Conservation (phyloP, 225 moss, liverwort and hornwort genomes). For the Thuidium tamariscinum region DNA sequence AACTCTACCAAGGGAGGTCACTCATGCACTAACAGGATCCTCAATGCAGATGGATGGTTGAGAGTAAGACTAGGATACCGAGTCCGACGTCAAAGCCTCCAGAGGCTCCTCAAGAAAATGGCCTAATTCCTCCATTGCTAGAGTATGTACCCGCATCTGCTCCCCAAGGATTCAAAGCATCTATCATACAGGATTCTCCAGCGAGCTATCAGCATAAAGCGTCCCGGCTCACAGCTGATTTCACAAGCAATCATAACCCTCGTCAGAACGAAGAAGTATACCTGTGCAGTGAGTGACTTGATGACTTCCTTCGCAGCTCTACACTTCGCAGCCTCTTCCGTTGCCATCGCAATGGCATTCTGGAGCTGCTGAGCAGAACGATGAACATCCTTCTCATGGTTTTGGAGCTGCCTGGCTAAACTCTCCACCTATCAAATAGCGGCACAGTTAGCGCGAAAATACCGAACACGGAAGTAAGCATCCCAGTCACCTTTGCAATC, state of each 20-base stretch:
- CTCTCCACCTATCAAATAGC: conserved; percentile 25
- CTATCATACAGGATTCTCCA: neutral
- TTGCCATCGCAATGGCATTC: conserved; percentile 39
- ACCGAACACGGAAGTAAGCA: neutral
- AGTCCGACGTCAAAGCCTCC: neutral
- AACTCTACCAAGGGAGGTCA: neutral
- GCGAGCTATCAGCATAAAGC: neutral
- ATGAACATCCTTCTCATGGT: conserved; percentile 29
- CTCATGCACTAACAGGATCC: neutral
- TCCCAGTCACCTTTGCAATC: neutral
- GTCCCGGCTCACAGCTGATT: neutral
- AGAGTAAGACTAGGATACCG: neutral
- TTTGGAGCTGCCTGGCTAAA: conserved; percentile 33
- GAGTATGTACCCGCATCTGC: neutral
- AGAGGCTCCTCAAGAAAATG: neutral
- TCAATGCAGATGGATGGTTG: neutral
- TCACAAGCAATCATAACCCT: neutral
- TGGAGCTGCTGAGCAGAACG: conserved; percentile 34
- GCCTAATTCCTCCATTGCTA: neutral
- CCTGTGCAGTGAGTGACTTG: conserved; percentile 53
- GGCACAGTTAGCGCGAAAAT: neutral
- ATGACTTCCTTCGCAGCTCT: conserved; percentile 54
- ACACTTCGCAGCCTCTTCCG: conserved; percentile 42
- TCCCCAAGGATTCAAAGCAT: conserved; percentile 4
- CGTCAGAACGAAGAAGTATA: conserved; percentile 1